phyloP scores from a whole-genome alignment of 805 yeast species.

The Ogataea pini region DNA sequence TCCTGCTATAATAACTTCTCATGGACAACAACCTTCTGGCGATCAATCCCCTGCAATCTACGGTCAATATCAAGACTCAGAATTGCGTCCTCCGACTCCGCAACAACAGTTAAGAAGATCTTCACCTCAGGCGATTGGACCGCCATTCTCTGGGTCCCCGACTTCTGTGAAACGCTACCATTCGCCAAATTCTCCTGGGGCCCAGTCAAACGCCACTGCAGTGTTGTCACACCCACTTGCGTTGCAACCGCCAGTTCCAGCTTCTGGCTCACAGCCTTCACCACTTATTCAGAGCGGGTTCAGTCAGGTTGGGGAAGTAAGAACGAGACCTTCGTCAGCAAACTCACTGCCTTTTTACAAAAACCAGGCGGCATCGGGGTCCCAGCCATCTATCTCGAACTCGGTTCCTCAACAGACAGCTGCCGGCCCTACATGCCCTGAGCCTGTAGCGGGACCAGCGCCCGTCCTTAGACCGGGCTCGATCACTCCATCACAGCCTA shows the following conservation, averaged over 20 bases:
- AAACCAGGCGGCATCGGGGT: background rate
- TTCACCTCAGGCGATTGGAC: constrained; percentile 17
- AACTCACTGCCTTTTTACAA: constrained; percentile 12
- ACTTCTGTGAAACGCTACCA: constrained; percentile 13
- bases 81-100: constrained; percentile 12
- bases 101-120: constrained; percentile 13
- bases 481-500: constrained; percentile 16
- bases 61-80: constrained; percentile 12
- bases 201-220: constrained; percentile 6
- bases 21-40: constrained; percentile 8
- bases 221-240: constrained; percentile 2
- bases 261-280: constrained; percentile 11
- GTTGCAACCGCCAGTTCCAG: constrained; percentile 3
- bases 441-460: background rate
- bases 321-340: constrained; percentile 22
- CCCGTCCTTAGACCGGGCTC: constrained; percentile 16
- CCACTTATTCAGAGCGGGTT: constrained; percentile 11
- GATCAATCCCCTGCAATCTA: constrained; percentile 15
- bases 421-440: constrained; percentile 3
- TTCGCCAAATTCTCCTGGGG: constrained; percentile 11
- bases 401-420: constrained; percentile 1
- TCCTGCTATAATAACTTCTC: constrained; percentile 10
- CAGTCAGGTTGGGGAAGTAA: constrained; percentile 18
- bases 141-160: constrained; percentile 19
- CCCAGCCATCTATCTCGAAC: background rate